Conservation (phyloP, 1,284 basidiomycete genomes). For the Mycocalia duriaeana region DNA sequence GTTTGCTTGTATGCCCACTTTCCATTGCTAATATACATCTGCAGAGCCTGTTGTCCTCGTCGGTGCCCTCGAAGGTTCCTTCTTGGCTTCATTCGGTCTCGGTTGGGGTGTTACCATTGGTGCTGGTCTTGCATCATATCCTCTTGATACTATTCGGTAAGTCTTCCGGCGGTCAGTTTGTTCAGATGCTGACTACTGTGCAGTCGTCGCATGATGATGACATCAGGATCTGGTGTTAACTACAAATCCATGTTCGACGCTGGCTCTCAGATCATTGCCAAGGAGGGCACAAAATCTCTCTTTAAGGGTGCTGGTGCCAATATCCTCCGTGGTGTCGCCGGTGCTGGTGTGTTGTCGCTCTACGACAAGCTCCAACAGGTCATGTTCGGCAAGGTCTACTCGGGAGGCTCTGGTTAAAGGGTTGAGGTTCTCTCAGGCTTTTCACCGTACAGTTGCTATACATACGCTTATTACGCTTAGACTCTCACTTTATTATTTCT, state of each 20-base stretch:
- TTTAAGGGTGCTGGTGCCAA: conserved; percentile 98
- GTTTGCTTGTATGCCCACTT: neutral
- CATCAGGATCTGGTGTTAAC: conserved; percentile 78
- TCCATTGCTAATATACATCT: conserved; percentile 5
- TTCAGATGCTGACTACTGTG: conserved; percentile 8
- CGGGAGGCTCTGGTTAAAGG: conserved; percentile 63
- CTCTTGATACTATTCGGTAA: conserved; percentile 88
- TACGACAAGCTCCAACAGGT: conserved; percentile 91
- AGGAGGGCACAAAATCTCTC: conserved; percentile 87
- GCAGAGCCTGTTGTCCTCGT: conserved; percentile 88
- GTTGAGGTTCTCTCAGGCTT: conserved; percentile 14
- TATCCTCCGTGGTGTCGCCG: conserved; percentile 97
- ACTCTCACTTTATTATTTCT: conserved; percentile 26
- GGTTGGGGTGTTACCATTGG: conserved; percentile 94
- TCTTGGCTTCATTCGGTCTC: conserved; percentile 87
- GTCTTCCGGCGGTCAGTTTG: conserved; percentile 22
- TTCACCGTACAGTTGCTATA: conserved; percentile 19
- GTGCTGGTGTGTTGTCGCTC: conserved; percentile 93
- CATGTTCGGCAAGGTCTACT: conserved; percentile 95
- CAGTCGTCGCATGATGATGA: conserved; percentile 97
- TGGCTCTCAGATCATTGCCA: conserved; percentile 78
- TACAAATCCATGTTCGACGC: conserved; percentile 92
- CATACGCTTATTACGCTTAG: conserved; percentile 31
- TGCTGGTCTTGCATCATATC: conserved; percentile 94
- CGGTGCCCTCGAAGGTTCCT: conserved; percentile 83